Percentiles rank a stretch among this genome's conserved stretches.
Conservation (phyloP, 2,329 filamentous ascomycete genomes). For the Cytospora mali region DNA sequence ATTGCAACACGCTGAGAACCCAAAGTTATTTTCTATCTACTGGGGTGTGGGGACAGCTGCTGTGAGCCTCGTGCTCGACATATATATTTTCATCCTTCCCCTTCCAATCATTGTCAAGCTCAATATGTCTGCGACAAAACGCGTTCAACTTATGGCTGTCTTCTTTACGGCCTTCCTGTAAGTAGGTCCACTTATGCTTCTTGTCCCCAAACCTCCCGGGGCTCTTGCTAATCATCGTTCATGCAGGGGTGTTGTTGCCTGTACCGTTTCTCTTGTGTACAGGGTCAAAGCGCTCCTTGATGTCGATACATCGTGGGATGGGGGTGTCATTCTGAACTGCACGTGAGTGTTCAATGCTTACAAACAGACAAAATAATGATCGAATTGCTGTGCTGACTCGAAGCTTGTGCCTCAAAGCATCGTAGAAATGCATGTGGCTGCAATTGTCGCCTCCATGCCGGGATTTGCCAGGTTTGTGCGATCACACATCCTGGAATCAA, state of each 20-base stretch:
- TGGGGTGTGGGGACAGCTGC: background rate
- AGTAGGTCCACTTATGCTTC: background rate
- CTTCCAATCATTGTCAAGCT: background rate
- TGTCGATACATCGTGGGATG: background rate
- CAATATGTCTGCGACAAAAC: background rate
- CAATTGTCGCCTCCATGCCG: background rate
- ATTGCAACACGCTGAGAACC: background rate
- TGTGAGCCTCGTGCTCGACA: background rate
- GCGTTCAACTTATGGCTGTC: conserved; percentile 5
- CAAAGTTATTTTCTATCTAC: background rate
- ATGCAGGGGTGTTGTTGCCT: background rate
- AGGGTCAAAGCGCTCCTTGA: background rate
- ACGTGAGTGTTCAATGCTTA: background rate
- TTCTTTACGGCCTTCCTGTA: background rate
- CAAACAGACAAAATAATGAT: background rate
- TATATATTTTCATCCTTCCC: conserved; percentile 5
- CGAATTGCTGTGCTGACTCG: background rate
- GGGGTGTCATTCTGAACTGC: background rate
- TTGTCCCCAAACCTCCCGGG: background rate
- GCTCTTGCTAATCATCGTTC: background rate
- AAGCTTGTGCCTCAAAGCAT: background rate
- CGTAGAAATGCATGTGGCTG: background rate
- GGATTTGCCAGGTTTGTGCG: background rate
- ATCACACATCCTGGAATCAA: background rate
- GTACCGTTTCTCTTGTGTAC: background rate